Evolutionary conservation across 108 stramenopile species (phyloP).

Genomic region (Cyclotella cryptica): DNA sequence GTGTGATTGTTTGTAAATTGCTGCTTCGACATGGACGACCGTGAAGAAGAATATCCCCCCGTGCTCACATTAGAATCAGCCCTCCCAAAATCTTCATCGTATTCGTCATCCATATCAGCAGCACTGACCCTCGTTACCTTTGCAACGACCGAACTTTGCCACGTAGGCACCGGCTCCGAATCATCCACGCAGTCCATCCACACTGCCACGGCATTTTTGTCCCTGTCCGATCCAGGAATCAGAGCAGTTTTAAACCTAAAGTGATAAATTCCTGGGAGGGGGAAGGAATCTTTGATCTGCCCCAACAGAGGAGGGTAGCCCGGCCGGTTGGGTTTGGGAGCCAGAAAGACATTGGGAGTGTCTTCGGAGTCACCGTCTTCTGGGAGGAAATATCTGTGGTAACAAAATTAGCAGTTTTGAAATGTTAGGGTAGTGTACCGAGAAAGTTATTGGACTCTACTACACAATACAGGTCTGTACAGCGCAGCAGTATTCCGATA

Average conservation of each 20-base stretch:
- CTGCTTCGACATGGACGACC: constrained; percentile 37
- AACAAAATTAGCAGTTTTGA: background rate
- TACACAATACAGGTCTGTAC: too few relatives aligned
- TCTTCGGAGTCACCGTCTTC: constrained; percentile 93
- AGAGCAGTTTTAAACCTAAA: constrained; percentile 96
- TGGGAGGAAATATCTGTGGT: constrained; percentile 91
- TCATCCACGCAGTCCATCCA: constrained; percentile 92
- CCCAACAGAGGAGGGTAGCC: constrained; percentile 82
- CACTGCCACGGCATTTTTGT: constrained; percentile 80
- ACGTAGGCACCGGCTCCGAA: constrained; percentile 72
- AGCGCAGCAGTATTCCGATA: too few relatives aligned
- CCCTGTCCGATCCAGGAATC: constrained; percentile 81
- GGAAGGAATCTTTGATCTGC: constrained; percentile 87
- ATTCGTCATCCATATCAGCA: constrained; percentile 77
- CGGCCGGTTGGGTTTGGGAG: constrained; percentile 79
- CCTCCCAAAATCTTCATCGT: constrained; percentile 60
- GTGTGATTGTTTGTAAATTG: constrained; percentile 18
- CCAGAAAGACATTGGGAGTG: constrained; percentile 93
- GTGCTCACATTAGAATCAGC: constrained; percentile 41
- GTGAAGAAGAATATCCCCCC: constrained; percentile 25
- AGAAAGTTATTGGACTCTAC: too few relatives aligned
- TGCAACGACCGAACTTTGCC: constrained; percentile 76
- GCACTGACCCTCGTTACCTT: constrained; percentile 80
- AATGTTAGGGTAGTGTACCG: too few relatives aligned
- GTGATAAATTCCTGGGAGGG: constrained; percentile 93